Evolutionary conservation across 345 rosid genomes (phyloP).

Genomic region (Citrus sp.): DNA sequence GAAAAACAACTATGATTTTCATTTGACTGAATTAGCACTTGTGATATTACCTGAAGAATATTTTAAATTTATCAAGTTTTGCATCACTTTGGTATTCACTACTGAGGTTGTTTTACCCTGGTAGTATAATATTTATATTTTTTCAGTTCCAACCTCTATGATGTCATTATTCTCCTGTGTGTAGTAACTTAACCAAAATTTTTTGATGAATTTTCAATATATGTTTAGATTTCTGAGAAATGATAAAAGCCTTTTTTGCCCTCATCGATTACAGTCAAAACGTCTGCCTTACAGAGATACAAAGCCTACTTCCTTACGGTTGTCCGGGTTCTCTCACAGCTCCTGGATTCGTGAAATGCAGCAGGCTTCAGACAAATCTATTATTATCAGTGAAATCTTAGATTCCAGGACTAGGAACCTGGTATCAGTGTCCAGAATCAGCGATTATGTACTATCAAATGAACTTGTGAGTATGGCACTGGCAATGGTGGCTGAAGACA

Average conservation of each 20-base stretch:
- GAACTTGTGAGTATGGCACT: constrained; percentile 94
- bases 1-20: background rate
- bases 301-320: constrained; percentile 38
- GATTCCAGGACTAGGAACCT: constrained; percentile 95
- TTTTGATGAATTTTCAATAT: background rate
- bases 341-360: constrained; percentile 96
- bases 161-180: background rate
- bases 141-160: background rate
- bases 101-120: background rate
- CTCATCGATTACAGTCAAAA: constrained; percentile 53
- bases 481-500: constrained; percentile 95
- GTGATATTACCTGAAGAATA: background rate
- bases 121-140: background rate
- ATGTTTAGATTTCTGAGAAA: background rate
- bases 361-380: constrained; percentile 83
- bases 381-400: constrained; percentile 83
- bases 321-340: constrained; percentile 69
- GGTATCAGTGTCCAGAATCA: constrained; percentile 88
- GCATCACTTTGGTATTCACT: background rate
- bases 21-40: background rate
- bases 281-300: constrained; percentile 73
- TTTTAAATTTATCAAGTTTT: background rate
- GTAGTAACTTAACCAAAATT: background rate
- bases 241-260: constrained; percentile 13
- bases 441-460: constrained; percentile 87